These are phyloP conservation scores for Ilex asprella DNA, from an alignment of 257 asterid genomes.

Conservation along the genomic window DNA sequence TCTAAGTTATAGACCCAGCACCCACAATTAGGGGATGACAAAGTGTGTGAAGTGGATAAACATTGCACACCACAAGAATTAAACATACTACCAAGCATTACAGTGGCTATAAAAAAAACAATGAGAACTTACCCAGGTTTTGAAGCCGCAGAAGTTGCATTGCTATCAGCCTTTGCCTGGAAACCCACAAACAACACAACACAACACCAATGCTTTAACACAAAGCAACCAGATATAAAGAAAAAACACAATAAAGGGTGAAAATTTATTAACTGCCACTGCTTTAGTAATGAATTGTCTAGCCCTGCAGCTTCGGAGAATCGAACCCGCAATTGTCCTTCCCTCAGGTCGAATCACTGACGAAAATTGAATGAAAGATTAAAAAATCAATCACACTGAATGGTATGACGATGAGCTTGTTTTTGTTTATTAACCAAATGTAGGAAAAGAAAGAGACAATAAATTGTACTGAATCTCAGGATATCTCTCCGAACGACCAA, in stretches of 20 bases:
- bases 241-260: background rate
- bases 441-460: no score
- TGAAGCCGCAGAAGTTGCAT: conserved; percentile 36
- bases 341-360: conserved; percentile 45
- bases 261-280: conserved; percentile 39
- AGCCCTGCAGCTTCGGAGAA: conserved; percentile 24
- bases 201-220: background rate
- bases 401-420: no score
- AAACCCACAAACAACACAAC: conserved; percentile 4
- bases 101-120: background rate
- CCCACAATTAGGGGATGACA: no score
- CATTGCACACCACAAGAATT: background rate
- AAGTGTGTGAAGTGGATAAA: background rate
- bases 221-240: background rate
- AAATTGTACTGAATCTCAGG: no score
- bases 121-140: conserved; percentile 44
- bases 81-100: conserved; percentile 1
- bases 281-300: conserved; percentile 35
- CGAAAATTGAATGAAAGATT: conserved; percentile 1
- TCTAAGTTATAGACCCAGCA: no score
- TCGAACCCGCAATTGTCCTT: conserved; percentile 25
- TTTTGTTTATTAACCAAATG: no score
- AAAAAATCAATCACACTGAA: conserved; percentile 6
- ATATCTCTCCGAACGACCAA: no score
- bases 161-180: conserved; percentile 44